phyloP scores from a whole-genome alignment of 768 basidiomycete species.

The Pleurotus pulmonarius region DNA sequence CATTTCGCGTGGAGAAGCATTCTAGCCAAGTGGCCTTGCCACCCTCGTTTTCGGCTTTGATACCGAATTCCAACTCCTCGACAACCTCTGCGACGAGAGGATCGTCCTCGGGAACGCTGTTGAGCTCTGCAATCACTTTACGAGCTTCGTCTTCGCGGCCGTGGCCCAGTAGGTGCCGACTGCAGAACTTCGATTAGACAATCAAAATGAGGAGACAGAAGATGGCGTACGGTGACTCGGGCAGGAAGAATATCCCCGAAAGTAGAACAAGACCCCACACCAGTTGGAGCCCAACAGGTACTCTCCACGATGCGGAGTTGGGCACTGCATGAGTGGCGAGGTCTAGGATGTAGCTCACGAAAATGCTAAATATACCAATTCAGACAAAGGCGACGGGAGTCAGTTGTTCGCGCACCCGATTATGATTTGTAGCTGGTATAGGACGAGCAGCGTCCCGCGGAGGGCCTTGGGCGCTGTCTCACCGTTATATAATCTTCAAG shows the following conservation, averaged over 20 bases:
- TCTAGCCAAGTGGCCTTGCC: constrained; percentile 78
- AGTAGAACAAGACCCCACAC: constrained; percentile 65
- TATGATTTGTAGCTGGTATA: constrained; percentile 79
- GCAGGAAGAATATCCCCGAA: constrained; percentile 70
- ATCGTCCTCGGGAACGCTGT: constrained; percentile 58
- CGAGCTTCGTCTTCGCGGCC: constrained; percentile 52
- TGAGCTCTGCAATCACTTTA: constrained; percentile 60
- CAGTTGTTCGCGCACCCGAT: constrained; percentile 41
- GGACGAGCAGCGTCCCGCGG: constrained; percentile 64
- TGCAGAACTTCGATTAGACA: constrained; percentile 18
- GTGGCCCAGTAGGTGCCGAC: constrained; percentile 67
- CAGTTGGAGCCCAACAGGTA: constrained; percentile 74
- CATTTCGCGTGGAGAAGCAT: constrained; percentile 67
- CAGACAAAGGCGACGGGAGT: not conserved
- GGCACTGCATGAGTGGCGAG: constrained; percentile 55
- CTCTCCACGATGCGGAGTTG: constrained; percentile 66
- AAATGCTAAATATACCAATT: constrained; percentile 42
- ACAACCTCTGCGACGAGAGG: constrained; percentile 54
- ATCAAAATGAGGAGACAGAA: no score
- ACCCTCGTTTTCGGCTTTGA: constrained; percentile 73
- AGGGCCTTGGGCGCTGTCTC: constrained; percentile 75
- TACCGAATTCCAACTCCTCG: constrained; percentile 61
- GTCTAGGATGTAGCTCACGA: constrained; percentile 70
- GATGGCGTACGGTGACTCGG: constrained; percentile 67
- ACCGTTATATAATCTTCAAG: constrained; percentile 62